phyloP scores from a whole-genome alignment of 164 flowering plant species.

The Vitis riparia region DNA sequence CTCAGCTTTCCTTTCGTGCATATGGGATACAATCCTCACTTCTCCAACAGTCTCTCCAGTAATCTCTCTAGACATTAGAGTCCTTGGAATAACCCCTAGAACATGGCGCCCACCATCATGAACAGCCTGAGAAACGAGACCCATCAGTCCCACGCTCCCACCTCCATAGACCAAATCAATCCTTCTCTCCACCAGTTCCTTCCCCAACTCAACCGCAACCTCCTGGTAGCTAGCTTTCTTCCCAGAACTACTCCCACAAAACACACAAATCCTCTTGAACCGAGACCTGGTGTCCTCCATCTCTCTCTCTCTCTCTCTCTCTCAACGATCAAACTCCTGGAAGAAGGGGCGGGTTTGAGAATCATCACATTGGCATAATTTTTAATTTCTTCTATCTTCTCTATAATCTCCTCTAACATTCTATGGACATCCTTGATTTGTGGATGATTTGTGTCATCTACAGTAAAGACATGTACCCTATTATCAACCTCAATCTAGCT shows the following conservation, averaged over 20 bases:
- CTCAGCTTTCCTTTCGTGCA: slow-evolving; percentile 95
- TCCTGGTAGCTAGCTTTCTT: slow-evolving; percentile 78
- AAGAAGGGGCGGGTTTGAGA: slow-evolving; percentile 21
- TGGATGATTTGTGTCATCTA: too few relatives aligned
- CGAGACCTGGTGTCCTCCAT: slow-evolving; percentile 54
- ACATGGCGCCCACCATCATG: slow-evolving; percentile 99
- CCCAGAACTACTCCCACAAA: slow-evolving; percentile 89
- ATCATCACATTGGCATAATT: not conserved
- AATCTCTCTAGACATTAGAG: slow-evolving; percentile 82
- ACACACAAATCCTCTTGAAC: slow-evolving; percentile 80
- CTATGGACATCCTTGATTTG: too few relatives aligned
- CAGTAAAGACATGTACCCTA: too few relatives aligned
- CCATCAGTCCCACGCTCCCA: slow-evolving; percentile 97
- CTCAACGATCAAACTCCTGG: not conserved
- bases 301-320: slow-evolving; percentile 6
- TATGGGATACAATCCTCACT: slow-evolving; percentile 79
- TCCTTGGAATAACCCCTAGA: slow-evolving; percentile 85
- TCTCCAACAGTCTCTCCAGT: slow-evolving; percentile 88
- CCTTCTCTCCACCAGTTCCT: slow-evolving; percentile 89
- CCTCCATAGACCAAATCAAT: slow-evolving; percentile 99
- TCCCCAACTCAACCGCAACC: slow-evolving; percentile 79
- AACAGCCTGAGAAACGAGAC: slow-evolving; percentile 97
- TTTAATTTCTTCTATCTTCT: too few relatives aligned
- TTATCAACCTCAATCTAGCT: too few relatives aligned
- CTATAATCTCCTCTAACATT: too few relatives aligned